Percentiles rank a stretch among this genome's conserved stretches.
Conservation (phyloP, 208 protist genomes). For the Acanthamoeba divionensis region DNA sequence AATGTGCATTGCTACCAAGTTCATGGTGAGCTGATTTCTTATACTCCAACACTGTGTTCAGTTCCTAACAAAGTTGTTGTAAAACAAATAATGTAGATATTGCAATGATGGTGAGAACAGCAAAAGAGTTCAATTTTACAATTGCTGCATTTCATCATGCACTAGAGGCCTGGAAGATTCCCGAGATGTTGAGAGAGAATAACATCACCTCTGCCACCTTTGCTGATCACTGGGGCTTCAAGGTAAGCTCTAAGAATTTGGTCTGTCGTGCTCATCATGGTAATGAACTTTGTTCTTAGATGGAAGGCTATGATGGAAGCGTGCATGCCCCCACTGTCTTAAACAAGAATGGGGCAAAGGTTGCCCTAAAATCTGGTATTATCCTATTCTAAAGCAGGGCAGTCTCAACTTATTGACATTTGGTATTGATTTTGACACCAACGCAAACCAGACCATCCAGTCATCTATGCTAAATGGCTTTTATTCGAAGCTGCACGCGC, state of each 20-base stretch:
- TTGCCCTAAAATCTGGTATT: conserved; percentile 45
- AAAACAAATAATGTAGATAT: conserved; percentile 40
- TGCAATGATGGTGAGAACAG: conserved; percentile 61
- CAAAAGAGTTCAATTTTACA: conserved; percentile 59
- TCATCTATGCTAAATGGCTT: conserved; percentile 41
- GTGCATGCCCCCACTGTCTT: conserved; percentile 54
- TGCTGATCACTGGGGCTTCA: conserved; percentile 66
- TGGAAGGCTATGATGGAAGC: conserved; percentile 55
- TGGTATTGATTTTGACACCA: background rate
- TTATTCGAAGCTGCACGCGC: conserved; percentile 55
- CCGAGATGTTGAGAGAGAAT: conserved; percentile 44
- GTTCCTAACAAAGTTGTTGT: background rate
- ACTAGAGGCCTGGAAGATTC: conserved; percentile 65
- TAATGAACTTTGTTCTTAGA: background rate
- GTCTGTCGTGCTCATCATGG: background rate
- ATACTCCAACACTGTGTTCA: background rate
- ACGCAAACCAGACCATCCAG: conserved; percentile 63
- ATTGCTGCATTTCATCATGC: conserved; percentile 68
- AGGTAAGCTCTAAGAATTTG: background rate
- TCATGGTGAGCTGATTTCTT: background rate
- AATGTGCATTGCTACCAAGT: conserved; percentile 66
- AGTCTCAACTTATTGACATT: too few relatives aligned
- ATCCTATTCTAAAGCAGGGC: too few relatives aligned
- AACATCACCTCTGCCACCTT: conserved; percentile 60
- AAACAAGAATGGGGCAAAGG: conserved; percentile 16